These are phyloP conservation scores for Leishmania tarentolae DNA, from an alignment of 208 protist genomes.

Conservation along the genomic window DNA sequence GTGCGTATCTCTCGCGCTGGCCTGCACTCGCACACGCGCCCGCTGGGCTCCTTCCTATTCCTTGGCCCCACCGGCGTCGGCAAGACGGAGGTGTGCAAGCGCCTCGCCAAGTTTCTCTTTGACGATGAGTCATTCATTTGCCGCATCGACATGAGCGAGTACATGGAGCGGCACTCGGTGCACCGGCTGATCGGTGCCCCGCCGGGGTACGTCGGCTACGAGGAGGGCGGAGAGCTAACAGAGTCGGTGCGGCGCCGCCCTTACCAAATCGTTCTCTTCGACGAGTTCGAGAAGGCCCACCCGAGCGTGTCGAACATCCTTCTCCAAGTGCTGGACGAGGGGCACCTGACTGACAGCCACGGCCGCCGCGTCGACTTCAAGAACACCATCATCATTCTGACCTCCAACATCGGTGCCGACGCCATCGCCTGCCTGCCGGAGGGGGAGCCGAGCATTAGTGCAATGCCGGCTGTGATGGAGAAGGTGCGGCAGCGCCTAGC, in stretches of 20 bases:
- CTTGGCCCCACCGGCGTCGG: conserved; percentile 95
- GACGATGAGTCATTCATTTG: conserved; percentile 97
- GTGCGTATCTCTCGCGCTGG: conserved; percentile 96
- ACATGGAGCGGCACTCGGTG: conserved; percentile 97
- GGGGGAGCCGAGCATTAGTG: conserved; percentile 44
- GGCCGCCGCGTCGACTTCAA: conserved; percentile 97
- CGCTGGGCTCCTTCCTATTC: conserved; percentile 97
- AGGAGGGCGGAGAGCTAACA: conserved; percentile 98
- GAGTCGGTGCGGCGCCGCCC: conserved; percentile 97
- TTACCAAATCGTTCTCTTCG: conserved; percentile 98
- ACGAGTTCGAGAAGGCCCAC: conserved; percentile 99
- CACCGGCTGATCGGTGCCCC: conserved; percentile 97
- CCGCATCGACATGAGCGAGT: conserved; percentile 99
- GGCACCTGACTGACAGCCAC: conserved; percentile 96
- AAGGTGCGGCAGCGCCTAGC: conserved; percentile 88
- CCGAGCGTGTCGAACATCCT: conserved; percentile 95
- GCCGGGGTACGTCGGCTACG: conserved; percentile 98
- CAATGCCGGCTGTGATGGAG: conserved; percentile 85
- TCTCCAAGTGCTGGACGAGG: conserved; percentile 98
- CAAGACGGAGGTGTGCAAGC: conserved; percentile 98
- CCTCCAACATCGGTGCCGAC: conserved; percentile 95
- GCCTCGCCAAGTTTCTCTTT: conserved; percentile 95
- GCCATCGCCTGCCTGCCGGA: conserved; percentile 77
- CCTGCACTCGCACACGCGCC: conserved; percentile 89
- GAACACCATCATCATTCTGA: conserved; percentile 98